Conservation (phyloP, 2,329 filamentous ascomycete species). For the Fusarium burgessii region DNA sequence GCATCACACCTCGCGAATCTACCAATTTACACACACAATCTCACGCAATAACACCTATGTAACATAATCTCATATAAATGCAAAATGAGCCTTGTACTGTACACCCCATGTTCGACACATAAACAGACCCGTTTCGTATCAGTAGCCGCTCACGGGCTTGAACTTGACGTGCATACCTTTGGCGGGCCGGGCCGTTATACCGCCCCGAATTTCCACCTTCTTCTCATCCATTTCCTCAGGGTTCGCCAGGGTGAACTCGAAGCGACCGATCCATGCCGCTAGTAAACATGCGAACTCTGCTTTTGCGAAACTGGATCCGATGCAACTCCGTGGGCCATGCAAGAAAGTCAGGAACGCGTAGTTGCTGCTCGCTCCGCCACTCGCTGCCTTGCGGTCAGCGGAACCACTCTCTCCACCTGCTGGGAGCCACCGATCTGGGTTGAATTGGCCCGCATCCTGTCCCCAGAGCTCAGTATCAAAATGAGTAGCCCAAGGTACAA, state of each 20-base stretch:
- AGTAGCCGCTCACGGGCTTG: slow-evolving; percentile 74
- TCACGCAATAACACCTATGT: neutral
- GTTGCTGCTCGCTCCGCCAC: slow-evolving; percentile 79
- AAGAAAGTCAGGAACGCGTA: slow-evolving; percentile 86
- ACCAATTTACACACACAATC: neutral
- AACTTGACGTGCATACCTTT: slow-evolving; percentile 78
- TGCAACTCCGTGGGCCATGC: slow-evolving; percentile 87
- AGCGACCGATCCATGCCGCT: slow-evolving; percentile 80
- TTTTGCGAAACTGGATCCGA: slow-evolving; percentile 83
- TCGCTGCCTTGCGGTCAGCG: slow-evolving; percentile 61
- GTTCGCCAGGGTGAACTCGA: slow-evolving; percentile 70
- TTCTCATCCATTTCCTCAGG: slow-evolving; percentile 73
- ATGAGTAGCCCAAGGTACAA: slow-evolving; percentile 78
- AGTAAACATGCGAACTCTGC: slow-evolving; percentile 88
- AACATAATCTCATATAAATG: neutral
- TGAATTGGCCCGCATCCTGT: slow-evolving; percentile 77
- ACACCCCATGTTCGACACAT: neutral
- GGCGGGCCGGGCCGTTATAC: slow-evolving; percentile 78
- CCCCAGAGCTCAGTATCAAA: slow-evolving; percentile 79
- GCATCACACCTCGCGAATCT: neutral
- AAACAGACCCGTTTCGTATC: slow-evolving; percentile 18
- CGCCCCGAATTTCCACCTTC: slow-evolving; percentile 74
- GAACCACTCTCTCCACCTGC: slow-evolving; percentile 51
- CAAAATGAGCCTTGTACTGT: neutral
- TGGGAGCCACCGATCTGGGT: slow-evolving; percentile 81